phyloP scores from a whole-genome alignment of 1,284 basidiomycete genomes.

The Microstroma glucosiphilum region DNA sequence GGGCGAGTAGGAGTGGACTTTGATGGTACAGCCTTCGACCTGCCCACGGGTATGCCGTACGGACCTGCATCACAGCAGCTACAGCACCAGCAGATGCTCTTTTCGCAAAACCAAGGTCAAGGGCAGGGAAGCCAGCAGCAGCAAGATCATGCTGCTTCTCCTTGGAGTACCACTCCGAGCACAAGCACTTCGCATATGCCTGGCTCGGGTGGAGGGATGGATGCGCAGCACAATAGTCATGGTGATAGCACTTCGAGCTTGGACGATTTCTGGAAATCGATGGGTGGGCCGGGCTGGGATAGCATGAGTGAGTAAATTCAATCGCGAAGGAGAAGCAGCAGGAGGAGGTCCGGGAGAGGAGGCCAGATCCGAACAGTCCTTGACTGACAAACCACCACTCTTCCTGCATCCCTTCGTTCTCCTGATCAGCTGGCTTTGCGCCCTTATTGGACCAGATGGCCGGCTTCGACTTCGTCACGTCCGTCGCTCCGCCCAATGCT shows the following conservation, averaged over 20 bases:
- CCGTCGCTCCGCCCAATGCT: not conserved
- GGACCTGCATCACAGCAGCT: not conserved
- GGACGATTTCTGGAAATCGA: not conserved
- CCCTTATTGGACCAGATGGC: conserved; percentile 1
- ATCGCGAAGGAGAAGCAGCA: too few relatives aligned
- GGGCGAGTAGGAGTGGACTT: not conserved
- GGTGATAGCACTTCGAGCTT: not conserved
- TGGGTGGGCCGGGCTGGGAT: not conserved
- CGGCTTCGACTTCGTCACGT: not conserved
- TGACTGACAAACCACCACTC: too few relatives aligned
- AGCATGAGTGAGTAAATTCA: not conserved
- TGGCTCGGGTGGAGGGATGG: too few relatives aligned
- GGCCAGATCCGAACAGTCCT: too few relatives aligned
- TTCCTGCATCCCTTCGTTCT: too few relatives aligned
- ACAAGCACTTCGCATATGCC: not conserved
- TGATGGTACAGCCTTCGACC: not conserved
- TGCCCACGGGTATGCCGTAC: not conserved
- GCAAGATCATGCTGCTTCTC: not conserved
- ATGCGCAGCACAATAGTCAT: not conserved
- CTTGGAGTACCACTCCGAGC: not conserved
- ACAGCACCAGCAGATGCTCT: not conserved
- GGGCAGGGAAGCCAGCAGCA: not conserved
- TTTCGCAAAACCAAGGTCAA: not conserved
- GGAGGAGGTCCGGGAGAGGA: too few relatives aligned
- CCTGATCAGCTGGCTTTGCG: not conserved